phyloP scores from a whole-genome alignment of 345 rosid species.

The Eucalyptus leucophloia region DNA sequence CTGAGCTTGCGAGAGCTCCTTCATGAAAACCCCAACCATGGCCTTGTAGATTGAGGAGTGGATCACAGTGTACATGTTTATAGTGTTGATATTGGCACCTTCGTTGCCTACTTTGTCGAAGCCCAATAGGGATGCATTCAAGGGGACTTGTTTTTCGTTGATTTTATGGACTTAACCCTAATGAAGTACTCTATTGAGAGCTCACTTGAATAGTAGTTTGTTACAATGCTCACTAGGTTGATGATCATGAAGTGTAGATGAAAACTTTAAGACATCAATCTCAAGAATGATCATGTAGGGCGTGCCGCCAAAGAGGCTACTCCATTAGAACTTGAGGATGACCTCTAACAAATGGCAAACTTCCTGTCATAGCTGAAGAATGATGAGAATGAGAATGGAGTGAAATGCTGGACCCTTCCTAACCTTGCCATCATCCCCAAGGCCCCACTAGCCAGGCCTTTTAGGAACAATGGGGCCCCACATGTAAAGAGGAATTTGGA shows the following conservation, averaged over 20 bases:
- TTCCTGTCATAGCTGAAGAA: conserved; percentile 1
- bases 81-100: conserved; percentile 59
- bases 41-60: conserved; percentile 37
- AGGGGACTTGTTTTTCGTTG: conserved; percentile 4
- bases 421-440: not conserved
- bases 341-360: conserved; percentile 17
- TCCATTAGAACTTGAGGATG: conserved; percentile 2
- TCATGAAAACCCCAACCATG: conserved; percentile 18
- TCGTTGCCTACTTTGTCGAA: conserved; percentile 19
- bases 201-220: not conserved
- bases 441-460: not conserved
- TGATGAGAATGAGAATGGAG: not conserved
- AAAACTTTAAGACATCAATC: conserved; percentile 15
- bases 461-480: not conserved
- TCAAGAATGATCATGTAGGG: conserved; percentile 11
- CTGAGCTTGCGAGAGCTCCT: conserved; percentile 19
- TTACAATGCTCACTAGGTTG: conserved; percentile 15
- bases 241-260: conserved; percentile 19
- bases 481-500: not conserved
- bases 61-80: conserved; percentile 43
- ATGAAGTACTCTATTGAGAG: conserved; percentile 23
- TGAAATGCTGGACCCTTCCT: not conserved
- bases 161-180: conserved; percentile 21
- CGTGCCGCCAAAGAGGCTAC: conserved; percentile 13
- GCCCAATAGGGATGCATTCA: conserved; percentile 12